These are phyloP conservation scores for Phytophthora ramorum DNA, from an alignment of 352 stramenopile genomes.

Conservation along the genomic window DNA sequence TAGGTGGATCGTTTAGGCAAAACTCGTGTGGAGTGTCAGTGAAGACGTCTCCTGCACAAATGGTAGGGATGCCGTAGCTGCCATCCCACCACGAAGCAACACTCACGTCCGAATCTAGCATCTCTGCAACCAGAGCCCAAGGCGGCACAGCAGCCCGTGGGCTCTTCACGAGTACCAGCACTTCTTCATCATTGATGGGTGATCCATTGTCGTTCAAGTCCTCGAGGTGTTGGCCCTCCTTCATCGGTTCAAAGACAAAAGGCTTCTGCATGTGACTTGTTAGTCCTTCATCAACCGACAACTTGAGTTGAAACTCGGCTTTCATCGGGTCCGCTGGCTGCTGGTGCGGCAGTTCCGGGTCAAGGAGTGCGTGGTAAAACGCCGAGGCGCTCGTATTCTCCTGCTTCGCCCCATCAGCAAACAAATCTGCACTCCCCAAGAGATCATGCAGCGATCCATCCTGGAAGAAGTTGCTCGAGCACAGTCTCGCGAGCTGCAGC, in stretches of 20 bases:
- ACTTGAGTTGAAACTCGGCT: conserved; percentile 32
- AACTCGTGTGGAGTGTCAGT: conserved; percentile 51
- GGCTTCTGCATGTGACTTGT: conserved; percentile 1
- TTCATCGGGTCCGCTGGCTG: conserved; percentile 43
- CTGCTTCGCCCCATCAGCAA: conserved; percentile 42
- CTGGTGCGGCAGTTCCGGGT: conserved; percentile 39
- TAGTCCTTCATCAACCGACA: neutral
- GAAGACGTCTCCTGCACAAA: conserved; percentile 77
- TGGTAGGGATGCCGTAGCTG: conserved; percentile 71
- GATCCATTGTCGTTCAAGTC: conserved; percentile 2
- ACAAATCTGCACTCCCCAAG: conserved; percentile 48
- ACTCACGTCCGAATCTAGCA: conserved; percentile 68
- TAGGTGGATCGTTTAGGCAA: conserved; percentile 55
- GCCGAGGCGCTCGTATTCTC: conserved; percentile 35
- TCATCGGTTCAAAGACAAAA: conserved; percentile 35
- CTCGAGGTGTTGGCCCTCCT: conserved; percentile 10
- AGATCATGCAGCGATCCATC: conserved; percentile 41
- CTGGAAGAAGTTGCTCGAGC: conserved; percentile 73
- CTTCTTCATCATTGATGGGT: conserved; percentile 17
- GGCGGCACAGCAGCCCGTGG: conserved; percentile 61
- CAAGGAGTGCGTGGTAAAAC: conserved; percentile 61
- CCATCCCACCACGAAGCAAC: conserved; percentile 85
- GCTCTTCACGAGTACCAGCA: conserved; percentile 68
- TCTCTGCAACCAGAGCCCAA: conserved; percentile 66
- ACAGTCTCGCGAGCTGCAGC: conserved; percentile 67